These are phyloP conservation scores for Isabelozyma heimii DNA, from an alignment of 805 yeast genomes.

Conservation along the genomic window DNA sequence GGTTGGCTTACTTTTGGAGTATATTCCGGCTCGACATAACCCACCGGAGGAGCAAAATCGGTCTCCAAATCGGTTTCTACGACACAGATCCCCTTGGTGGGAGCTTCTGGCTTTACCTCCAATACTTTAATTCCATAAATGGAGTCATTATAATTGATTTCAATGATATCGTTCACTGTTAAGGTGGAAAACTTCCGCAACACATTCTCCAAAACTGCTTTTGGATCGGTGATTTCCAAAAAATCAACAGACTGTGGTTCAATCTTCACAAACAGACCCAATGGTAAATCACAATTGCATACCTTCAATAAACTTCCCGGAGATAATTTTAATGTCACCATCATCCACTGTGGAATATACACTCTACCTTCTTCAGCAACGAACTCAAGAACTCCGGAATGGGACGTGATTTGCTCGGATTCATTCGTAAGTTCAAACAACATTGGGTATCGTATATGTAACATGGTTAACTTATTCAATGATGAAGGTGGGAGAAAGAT, in stretches of 20 bases:
- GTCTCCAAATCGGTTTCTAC: conserved; percentile 96
- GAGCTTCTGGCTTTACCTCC: conserved; percentile 78
- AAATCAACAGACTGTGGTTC: conserved; percentile 96
- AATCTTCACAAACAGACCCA: conserved; percentile 85
- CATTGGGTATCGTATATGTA: conserved; percentile 96
- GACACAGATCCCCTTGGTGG: conserved; percentile 75
- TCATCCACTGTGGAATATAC: conserved; percentile 96
- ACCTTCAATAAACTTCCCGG: conserved; percentile 84
- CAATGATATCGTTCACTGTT: conserved; percentile 80
- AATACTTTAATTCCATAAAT: conserved; percentile 77
- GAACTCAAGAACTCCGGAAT: conserved; percentile 94
- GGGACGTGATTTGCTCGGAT: conserved; percentile 58
- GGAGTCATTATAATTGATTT: conserved; percentile 77
- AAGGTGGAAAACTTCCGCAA: conserved; percentile 86
- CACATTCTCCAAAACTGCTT: conserved; percentile 93
- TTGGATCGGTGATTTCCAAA: conserved; percentile 90
- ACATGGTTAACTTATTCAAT: conserved; percentile 79
- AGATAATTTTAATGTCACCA: conserved; percentile 65
- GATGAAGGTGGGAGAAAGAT: conserved; percentile 94
- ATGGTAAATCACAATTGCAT: conserved; percentile 72
- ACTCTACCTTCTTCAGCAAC: conserved; percentile 97
- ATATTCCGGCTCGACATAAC: conserved; percentile 88
- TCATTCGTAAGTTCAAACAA: conserved; percentile 77
- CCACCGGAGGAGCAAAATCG: conserved; percentile 98
- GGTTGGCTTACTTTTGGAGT: conserved; percentile 42